Base-by-base conservation (phyloP, 1,139 yeast species). In the Meyerozyma carpophila region DNA sequence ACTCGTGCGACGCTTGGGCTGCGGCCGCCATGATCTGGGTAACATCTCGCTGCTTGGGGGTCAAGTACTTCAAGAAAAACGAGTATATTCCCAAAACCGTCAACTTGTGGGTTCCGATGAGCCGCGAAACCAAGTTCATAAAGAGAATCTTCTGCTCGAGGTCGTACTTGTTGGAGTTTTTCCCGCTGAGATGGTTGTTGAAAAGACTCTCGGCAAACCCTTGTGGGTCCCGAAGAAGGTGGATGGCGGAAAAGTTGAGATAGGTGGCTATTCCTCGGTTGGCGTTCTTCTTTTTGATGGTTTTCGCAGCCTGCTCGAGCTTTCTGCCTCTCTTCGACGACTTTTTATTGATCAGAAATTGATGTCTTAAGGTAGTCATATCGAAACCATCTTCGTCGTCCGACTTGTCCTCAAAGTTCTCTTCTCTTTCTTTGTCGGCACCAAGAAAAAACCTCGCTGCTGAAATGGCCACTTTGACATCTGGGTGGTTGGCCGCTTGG, bases 21-120 rank as follows among this genome's bases (percentile, higher is more conserved):
- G 88, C 77, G 4, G 98, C 96, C 10, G 98, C 98, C 87, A 93
- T 79, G 50, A 93, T 83, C 65, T 90, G 95, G 1, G 99, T 94
- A 40, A 93, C 98, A 55, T 91, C 87, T 46, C 82, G 74, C 66
- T 93, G 98, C 63, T 91, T 91, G 40, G 98, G 98, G 2, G 96
- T 91, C 56, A 93, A 73, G 59, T 87, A 93, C 58, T 89, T 90
- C 61, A 90, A 68, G 66, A 93, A 83, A 60, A 80, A 90, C 1
- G 97, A 84, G 66, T 93, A 93, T 39, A 93, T 71, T 4, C 97
- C 97, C 53, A 94, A 73, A 4, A 93, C 86, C 1, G 91, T 85
- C 58, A 93, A 75, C 69, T 93, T 94, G 68, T 93, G 98, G 3
- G 95, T 84, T 66, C 98, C 98, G 40, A 93, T 84, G 53, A 93